Evolutionary conservation across 1,284 basidiomycete species (phyloP), one percentile per base, ranked within the genome.

Genomic region (Cryptococcus sp.): DNA sequence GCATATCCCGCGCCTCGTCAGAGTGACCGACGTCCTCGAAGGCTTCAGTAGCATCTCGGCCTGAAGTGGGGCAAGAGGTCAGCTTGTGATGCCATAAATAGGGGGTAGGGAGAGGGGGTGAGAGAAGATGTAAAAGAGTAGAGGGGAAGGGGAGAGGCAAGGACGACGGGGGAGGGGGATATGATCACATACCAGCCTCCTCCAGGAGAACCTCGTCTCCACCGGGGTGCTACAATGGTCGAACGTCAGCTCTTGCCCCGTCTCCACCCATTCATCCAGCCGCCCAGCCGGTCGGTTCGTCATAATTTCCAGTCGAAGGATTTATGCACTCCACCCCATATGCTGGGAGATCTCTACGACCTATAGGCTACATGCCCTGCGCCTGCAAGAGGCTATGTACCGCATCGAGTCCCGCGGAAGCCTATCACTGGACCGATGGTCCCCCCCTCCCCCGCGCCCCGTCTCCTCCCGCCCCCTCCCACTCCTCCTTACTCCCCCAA

Each of bases 1-100:
- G 83, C 62, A 96, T 83, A n/a, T 82, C 86, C 58, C 95, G 87
- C 16, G 95, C 96, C 78, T 98, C 96, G 72, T 98, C 96, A 16
- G 94, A 98, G 83, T 98, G 95, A 45, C 96, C 95, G 48, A 98
- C 94, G 77, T 98, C 96, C 80, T 98, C 96, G 72, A 98, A 99
- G 12, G 95, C 92, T 76, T 98, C 96, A 44, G 95, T 96, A 28
- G 92, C 93, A 77, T 98, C 94, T 74, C 88, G 87, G 68, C 87
- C 74, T 71, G 62, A 47, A 42, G 3, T 8, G 24, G 24, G 21
- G 24, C 28, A 9, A 40, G 35, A n/a, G 28, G 46, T 39, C 23
- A 36, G 28, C 21, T 38, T 8, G 20, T n/a, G 33, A 37, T 28
- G 15, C 24, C 33, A 5, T 33, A 5, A 9, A 4, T 33, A 5